Evolutionary conservation across 106 monocot genomes (phyloP), one percentile per base, ranked within the genome.

Genomic region (Xerophyta viscosa): DNA sequence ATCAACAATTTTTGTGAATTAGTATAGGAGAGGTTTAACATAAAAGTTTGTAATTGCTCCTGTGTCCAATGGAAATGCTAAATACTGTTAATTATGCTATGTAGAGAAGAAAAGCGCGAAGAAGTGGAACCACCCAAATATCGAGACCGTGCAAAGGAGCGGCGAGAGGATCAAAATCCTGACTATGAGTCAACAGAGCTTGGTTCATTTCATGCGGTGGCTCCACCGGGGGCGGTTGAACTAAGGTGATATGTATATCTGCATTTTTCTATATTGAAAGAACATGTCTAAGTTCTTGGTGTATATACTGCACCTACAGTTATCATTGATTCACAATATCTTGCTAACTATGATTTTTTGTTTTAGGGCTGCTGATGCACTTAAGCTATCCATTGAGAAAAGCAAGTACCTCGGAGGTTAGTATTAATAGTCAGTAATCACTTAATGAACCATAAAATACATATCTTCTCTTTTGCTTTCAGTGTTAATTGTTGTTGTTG

Each of bases 361-460:
- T 50, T 81, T 60, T 73, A 96, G 96, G 79, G 48, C 48, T 20
- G 75, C 85, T 44, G 89, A 96, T 66, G 79, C 78, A 27, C 81
- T 79, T n/a, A 89, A 88, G 58, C 73, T 96, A 73, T 88, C 96
- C 36, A 96, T 96, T 52, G 96, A 96, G 75, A 88, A 96, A 56
- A 96, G 96, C 89, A 96, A 96, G 66, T 96, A 96, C 59, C 96
- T 96, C 66, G 96, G 96, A 96, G 96, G 96, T 96, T 54, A 30
- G 84, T 77, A 22, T 48, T 44, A 17, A 8, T 3, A 44, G n/a
- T 44, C 43, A 11, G 7, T 33, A 33, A 33, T 33, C n/a, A 11
- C 11, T 33, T 33, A 33, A 11, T 33, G 33, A 33, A 11, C 33
- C 11, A 6, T 33, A 11, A 33, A 33, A 33, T 11, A 33, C 33